Percentiles rank a stretch among this genome's conserved stretches.
Evolutionary conservation across 2,329 filamentous ascomycete genomes (phyloP).

Genomic region (Penicillium sp.): DNA sequence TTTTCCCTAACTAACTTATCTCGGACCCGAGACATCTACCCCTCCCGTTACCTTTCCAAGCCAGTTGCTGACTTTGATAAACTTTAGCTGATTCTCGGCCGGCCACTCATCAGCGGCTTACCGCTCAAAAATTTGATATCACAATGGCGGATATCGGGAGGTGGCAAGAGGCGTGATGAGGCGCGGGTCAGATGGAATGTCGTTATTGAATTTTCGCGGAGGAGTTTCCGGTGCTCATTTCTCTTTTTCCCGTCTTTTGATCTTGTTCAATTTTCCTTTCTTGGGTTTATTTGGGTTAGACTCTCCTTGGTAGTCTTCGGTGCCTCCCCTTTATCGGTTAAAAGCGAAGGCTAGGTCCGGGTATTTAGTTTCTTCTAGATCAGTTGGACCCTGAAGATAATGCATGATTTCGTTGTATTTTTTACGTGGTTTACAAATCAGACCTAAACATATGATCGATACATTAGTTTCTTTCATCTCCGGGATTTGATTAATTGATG

Average conservation of each 20-base stretch:
- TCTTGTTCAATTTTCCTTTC: not conserved
- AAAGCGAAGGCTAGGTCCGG: not conserved
- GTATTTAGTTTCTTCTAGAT: not conserved
- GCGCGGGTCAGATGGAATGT: not conserved
- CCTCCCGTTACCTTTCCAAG: conserved; percentile 2
- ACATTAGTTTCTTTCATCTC: not conserved
- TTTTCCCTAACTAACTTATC: not conserved
- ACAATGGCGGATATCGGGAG: conserved; percentile 30
- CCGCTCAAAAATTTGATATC: conserved; percentile 34
- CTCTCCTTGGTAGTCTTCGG: not conserved
- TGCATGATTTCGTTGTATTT: not conserved
- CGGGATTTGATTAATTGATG: not conserved
- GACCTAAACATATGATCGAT: not conserved
- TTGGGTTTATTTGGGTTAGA: not conserved
- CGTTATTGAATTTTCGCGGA: conserved; percentile 2
- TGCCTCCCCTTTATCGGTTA: not conserved
- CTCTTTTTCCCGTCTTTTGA: conserved; percentile 7
- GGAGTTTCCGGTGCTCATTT: conserved; percentile 8
- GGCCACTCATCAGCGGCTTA: conserved; percentile 25
- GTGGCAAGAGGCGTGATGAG: conserved; percentile 27
- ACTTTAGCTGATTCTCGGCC: conserved; percentile 26
- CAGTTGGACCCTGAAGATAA: not conserved
- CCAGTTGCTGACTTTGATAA: conserved; percentile 16
- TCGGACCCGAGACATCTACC: not conserved
- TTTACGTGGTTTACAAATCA: not conserved